phyloP scores from a whole-genome alignment of 176 grass and related monocot species.

The Melocanna baccifera region DNA sequence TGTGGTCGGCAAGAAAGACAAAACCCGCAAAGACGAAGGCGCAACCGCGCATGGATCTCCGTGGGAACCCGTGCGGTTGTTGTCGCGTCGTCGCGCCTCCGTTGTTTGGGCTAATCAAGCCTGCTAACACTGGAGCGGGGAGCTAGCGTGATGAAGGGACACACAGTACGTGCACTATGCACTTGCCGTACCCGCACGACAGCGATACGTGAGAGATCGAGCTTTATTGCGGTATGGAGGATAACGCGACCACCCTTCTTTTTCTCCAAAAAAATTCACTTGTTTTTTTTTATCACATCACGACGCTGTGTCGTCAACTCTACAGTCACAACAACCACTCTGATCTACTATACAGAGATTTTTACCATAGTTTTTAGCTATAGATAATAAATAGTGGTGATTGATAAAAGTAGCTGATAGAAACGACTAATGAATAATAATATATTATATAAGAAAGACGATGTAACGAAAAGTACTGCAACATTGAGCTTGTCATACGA shows the following conservation, averaged over 20 bases:
- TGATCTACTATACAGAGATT: no score
- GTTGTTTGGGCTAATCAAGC: not conserved
- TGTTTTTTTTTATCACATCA: not conserved
- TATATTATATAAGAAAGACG: no score
- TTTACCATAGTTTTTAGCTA: no score
- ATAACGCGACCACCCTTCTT: not conserved
- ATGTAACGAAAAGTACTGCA: no score
- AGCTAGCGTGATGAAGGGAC: not conserved
- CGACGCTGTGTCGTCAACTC: not conserved
- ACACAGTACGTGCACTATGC: not conserved
- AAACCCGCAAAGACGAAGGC: slow-evolving; percentile 1
- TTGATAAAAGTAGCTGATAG: no score
- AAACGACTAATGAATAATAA: no score
- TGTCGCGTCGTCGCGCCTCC: not conserved
- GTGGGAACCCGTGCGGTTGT: not conserved
- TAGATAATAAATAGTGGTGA: no score
- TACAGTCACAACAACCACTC: not conserved
- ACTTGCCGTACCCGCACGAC: slow-evolving; percentile 26
- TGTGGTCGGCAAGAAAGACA: slow-evolving; percentile 36
- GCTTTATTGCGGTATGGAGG: no score
- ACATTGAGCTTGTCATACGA: no score
- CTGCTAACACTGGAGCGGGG: not conserved
- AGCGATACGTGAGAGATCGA: not conserved
- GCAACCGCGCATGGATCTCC: not conserved
- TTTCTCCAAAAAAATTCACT: not conserved